Evolutionary conservation across 768 basidiomycete genomes (phyloP), one percentile per base, ranked within the genome.

Genomic region (Rhodotorula diobovata): DNA sequence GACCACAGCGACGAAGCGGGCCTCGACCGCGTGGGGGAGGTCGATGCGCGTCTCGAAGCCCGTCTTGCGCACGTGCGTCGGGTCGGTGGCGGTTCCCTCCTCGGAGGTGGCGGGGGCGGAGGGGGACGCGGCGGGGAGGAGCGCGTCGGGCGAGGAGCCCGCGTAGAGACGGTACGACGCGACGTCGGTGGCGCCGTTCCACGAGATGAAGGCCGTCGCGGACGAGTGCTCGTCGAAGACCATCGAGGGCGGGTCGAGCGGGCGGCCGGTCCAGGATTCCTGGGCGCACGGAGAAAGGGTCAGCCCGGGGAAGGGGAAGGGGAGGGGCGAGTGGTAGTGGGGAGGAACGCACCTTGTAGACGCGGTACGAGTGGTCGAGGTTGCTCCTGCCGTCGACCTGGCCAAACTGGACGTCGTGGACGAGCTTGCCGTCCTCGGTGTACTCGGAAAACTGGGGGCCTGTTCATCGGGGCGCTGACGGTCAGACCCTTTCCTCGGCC

Each of bases 131-230:
- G 43, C 10, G 10, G 45, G 45, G 30, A 34, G 20, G 30, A 61
- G 45, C 18, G 20, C 4, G 23, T 30, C 30, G 45, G 60, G 60
- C 21, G 43, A 21, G 18, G 45, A 20, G 32, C 60, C 60, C 21
- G 45, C 21, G 60, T 48, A 45, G 32, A 61, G n/a, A 10, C 60
- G 60, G n/a, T 32, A 61, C 21, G 43, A 46, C 21, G 46, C 46
- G 21, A 46, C 43, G 18, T 46, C 32, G 46, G 60, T 61, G 11
- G 60, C 60, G 60, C 60, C 60, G 60, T 61, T 61, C 60, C 60
- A 61, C 15, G 45, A 46, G 12, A 61, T 23, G 60, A 23, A 61
- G 1, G 60, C 60, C n/a, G 32, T 35, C 16, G 60, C n/a, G n/a
- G 14, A 48, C 32, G 60, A 34, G 30, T n/a, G 2, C 21, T 48